Evolutionary conservation across 208 protist species (phyloP), one percentile per base, ranked within the genome.

Genomic region (Porcisia deanei): DNA sequence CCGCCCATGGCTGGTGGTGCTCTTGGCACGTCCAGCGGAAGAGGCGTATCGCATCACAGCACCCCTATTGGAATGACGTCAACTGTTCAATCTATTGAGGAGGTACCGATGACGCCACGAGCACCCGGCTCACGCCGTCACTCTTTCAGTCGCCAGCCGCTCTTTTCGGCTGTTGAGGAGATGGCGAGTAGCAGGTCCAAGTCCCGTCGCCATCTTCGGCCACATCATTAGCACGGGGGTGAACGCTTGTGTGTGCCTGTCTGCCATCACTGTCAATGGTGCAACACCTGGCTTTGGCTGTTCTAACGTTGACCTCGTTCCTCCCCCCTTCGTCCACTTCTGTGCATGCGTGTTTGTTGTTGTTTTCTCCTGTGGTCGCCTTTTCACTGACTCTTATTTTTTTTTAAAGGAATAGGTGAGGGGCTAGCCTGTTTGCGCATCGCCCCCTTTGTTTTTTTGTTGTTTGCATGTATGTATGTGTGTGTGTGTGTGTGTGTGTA

Each of bases 141-240:
- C 30, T 82, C 78, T 20, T 82, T 82, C 67, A 64, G 34, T 63
- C 72, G 78, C 34, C 72, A 54, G 39, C 71, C 78, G 4, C 59
- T 82, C 49, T 82, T 82, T 30, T 78, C 78, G 5, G 71, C 78
- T 8, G 65, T 82, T 1, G 78, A 82, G 73, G 78, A 82, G 72
- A 70, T 61, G 45, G 61, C 18, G 41, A 54, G 12, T 65, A 69
- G 49, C 34, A 70, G 61, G 47, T 47, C 34, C 49, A 54, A 52
- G 60, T 52, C 71, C 10, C 71, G 57, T 25, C 22, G 45, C 37
- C 59, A 72, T n/a, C 69, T 59, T n/a, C 63, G 45, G 30, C 34
- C 16, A 16, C 45, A 52, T 47, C 43, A 67, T 34, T 55, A 55
- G 25, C 37, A 53, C 52, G 39, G 41, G n/a, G 0, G 22, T 9